Conservation (phyloP, 805 yeast species). For the Yarrowia deformans region DNA sequence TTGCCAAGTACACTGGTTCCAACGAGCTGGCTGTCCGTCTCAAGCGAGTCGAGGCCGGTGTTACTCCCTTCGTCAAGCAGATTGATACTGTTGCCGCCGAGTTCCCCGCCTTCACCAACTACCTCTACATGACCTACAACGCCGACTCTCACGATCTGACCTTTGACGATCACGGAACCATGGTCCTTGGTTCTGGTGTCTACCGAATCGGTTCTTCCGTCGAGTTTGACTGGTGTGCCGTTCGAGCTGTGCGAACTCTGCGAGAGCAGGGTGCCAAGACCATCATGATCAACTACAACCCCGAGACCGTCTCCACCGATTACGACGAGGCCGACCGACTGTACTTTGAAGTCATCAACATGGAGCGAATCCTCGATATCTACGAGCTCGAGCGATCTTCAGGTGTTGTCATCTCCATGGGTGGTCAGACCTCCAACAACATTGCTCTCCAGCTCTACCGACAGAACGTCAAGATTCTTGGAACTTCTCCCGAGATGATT, state of each 20-base stretch:
- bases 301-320: conserved; percentile 98
- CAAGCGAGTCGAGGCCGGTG: conserved; percentile 83
- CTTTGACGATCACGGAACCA: conserved; percentile 92
- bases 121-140: conserved; percentile 91
- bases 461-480: conserved; percentile 92
- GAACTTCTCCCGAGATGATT: conserved; percentile 98
- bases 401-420: conserved; percentile 97
- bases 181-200: conserved; percentile 98
- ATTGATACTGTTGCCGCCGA: conserved; percentile 99
- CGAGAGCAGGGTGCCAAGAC: conserved; percentile 87
- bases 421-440: conserved; percentile 98
- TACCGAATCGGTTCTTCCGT: conserved; percentile 99
- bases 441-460: conserved; percentile 92
- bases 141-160: conserved; percentile 85
- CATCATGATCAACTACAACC: conserved; percentile 96
- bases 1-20: conserved; percentile 85
- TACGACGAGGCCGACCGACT: conserved; percentile 97
- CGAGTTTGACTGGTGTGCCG: conserved; percentile 99
- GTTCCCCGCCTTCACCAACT: conserved; percentile 96
- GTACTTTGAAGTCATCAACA: conserved; percentile 92
- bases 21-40: conserved; percentile 93
- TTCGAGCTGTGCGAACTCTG: conserved; percentile 91
- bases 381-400: conserved; percentile 88
- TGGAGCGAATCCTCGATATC: conserved; percentile 93
- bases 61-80: conserved; percentile 92